phyloP scores from a whole-genome alignment of 2,329 filamentous ascomycete species.

The Penicillium sp. region DNA sequence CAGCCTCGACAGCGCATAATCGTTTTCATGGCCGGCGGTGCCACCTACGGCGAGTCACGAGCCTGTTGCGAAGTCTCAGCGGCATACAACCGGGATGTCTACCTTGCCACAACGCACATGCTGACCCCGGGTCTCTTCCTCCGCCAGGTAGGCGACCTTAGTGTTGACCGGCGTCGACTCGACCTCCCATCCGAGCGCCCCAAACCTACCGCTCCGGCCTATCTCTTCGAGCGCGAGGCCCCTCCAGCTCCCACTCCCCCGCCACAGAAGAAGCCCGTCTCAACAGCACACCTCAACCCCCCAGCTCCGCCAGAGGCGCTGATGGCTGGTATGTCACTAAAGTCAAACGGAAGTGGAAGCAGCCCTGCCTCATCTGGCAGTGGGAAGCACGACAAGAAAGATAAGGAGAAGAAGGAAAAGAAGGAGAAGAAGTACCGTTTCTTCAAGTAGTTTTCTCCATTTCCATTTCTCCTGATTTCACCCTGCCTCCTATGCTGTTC shows the following conservation, averaged over 20 bases:
- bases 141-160: constrained; percentile 77
- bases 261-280: constrained; percentile 22
- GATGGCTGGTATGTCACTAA: constrained; percentile 39
- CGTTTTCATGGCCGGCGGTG: constrained; percentile 91
- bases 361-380: constrained; percentile 20
- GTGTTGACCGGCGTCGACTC: constrained; percentile 69
- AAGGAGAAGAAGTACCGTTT: constrained; percentile 58
- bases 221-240: constrained; percentile 74
- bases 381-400: constrained; percentile 39
- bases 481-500: constrained; percentile 3
- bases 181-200: constrained; percentile 79
- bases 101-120: constrained; percentile 90
- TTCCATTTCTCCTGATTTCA: neutral
- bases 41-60: constrained; percentile 86
- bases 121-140: constrained; percentile 79
- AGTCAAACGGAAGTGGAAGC: constrained; percentile 28
- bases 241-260: constrained; percentile 50
- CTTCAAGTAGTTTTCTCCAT: constrained; percentile 39
- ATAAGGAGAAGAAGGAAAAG: constrained; percentile 54
- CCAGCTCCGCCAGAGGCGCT: constrained; percentile 33
- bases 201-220: constrained; percentile 75
- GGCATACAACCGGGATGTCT: constrained; percentile 73
- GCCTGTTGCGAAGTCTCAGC: constrained; percentile 83
- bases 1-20: constrained; percentile 90
- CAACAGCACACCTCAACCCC: constrained; percentile 23